These are phyloP conservation scores for Leishmania lainsoni DNA, from an alignment of 208 protist species.

Conservation along the genomic window DNA sequence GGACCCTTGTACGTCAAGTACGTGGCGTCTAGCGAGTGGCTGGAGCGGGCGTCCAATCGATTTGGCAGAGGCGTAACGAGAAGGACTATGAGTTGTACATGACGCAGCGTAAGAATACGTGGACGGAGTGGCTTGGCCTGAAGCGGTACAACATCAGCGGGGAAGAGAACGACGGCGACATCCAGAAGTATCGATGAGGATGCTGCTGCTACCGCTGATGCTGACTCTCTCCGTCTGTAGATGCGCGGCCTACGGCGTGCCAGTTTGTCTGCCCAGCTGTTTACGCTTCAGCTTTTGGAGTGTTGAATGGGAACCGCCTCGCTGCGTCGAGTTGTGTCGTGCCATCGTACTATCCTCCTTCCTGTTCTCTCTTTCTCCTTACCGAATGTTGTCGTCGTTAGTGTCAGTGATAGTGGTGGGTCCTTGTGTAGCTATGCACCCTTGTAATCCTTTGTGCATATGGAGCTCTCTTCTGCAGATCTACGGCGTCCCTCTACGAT, in stretches of 20 bases:
- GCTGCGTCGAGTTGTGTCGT: too few relatives aligned
- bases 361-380: background rate
- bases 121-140: conserved; percentile 80
- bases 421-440: background rate
- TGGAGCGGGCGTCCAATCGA: conserved; percentile 71
- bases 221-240: background rate
- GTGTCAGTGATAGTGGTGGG: background rate
- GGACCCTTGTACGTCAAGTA: conserved; percentile 80
- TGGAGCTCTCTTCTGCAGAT: background rate
- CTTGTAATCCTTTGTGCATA: background rate
- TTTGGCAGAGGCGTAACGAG: conserved; percentile 86
- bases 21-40: conserved; percentile 72
- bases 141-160: conserved; percentile 90
- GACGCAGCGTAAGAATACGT: conserved; percentile 89
- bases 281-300: background rate
- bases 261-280: background rate
- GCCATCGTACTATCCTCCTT: background rate
- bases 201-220: background rate
- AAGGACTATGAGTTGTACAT: conserved; percentile 86
- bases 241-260: background rate
- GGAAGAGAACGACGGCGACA: conserved; percentile 74
- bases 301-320: background rate
- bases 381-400: background rate
- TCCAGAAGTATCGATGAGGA: conserved; percentile 63
- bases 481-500: background rate